A percentile compares a stretch with the other conserved stretches of the same genome.
These are phyloP conservation scores for Gaertneriomyces semiglobifer DNA, from an alignment of 192 early-diverging fungal genomes.

Conservation along the genomic window DNA sequence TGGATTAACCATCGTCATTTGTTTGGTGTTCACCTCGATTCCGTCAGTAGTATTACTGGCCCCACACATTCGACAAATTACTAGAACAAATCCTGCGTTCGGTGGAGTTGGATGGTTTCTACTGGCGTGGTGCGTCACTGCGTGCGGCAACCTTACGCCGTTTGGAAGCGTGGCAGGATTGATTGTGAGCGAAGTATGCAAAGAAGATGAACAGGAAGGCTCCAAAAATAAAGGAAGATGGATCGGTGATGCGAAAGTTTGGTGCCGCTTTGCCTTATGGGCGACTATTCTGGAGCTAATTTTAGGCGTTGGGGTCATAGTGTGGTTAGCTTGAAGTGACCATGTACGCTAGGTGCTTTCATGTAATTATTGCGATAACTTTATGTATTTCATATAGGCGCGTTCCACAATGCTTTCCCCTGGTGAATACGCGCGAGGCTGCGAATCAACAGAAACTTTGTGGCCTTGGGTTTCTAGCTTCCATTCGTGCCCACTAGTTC, in stretches of 20 bases:
- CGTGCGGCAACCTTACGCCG: slow-evolving; percentile 10
- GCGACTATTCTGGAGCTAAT: not conserved
- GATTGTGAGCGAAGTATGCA: slow-evolving; percentile 17
- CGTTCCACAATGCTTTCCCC: too few species aligned
- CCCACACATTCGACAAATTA: slow-evolving; percentile 1
- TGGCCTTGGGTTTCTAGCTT: too few species aligned
- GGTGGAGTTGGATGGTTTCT: slow-evolving; percentile 14
- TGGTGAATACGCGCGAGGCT: too few species aligned
- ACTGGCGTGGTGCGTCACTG: slow-evolving; percentile 13
- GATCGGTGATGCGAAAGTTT: slow-evolving; percentile 11
- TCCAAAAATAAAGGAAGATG: slow-evolving; percentile 8
- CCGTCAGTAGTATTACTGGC: slow-evolving; percentile 10
- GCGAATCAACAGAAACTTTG: too few species aligned
- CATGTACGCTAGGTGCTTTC: too few species aligned
- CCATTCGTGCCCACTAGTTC: too few species aligned
- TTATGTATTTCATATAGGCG: too few species aligned
- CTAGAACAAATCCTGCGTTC: not conserved
- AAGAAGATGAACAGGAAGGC: not conserved
- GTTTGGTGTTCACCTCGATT: slow-evolving; percentile 15
- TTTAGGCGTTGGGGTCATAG: slow-evolving; percentile 9
- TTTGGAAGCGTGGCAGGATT: slow-evolving; percentile 21
- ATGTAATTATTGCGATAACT: too few species aligned
- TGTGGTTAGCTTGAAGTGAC: not conserved
- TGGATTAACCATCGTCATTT: not conserved
- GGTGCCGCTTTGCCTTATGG: slow-evolving; percentile 7